Base-by-base conservation (phyloP, 306 rosid species). In the Benincasa hispida region DNA sequence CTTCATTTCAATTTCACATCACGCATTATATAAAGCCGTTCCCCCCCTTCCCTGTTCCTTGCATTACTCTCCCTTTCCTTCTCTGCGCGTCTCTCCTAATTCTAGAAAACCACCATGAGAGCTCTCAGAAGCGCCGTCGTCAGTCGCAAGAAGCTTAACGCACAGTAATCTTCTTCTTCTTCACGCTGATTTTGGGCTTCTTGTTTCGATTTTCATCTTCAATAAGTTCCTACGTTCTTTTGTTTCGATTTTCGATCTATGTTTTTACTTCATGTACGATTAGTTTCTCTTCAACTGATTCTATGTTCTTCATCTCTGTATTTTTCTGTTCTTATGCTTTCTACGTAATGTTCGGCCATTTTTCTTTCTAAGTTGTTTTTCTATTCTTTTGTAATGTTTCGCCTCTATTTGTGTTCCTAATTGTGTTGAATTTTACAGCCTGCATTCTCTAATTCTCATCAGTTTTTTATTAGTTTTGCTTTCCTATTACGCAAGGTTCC, bases 81-180 rank as follows among this genome's bases (percentile, higher is more conserved):
- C 60, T 48, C 22, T 28, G 11, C 18, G 2, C 35, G 8, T 48
- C 8, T 17, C 3, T 18, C 39, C 60, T 7, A 24, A 27, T 48
- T 50, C 61, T 28, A 2, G 24, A 12, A 10, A 59, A 34, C 48
- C 82, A 58, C 76, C 78, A 83, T 76, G 83, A 76, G 79, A 79
- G 72, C 72, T 58, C 78, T 62, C 13, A 79, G 51, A 41, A 41
- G 35, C 37, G 72, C 79, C 56, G 78, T 72, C 37, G 37, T 69
- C 77, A 54, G 81, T 79, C 62, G 22, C 58, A 79, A 83, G 74
- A 83, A 76, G 78, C 83, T 79, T 34, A 56, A 50, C 25, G 19
- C 57, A 21, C 76, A 69, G 86, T 83, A 79, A 79, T 35, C 50
- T n/a, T 39, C 50, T n/a, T 21, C 48, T 79, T 25, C 66, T 53